These are phyloP conservation scores for Fusarium fracticaudum DNA, from an alignment of 2,329 filamentous ascomycete genomes.

Conservation along the genomic window DNA sequence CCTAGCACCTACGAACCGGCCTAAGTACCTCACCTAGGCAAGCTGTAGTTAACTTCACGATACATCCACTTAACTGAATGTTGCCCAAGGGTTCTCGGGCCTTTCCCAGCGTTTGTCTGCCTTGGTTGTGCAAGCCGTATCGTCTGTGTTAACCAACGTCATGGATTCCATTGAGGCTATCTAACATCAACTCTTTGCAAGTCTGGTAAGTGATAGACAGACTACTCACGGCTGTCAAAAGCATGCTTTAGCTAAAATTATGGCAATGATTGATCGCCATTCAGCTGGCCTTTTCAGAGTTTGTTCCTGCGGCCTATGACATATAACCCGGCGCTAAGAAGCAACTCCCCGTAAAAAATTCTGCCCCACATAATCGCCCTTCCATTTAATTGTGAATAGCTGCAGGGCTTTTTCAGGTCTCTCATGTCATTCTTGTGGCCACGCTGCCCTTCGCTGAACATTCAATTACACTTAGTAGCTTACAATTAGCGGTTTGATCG, in stretches of 20 bases:
- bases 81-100: neutral
- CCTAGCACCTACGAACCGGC: neutral
- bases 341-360: conserved; percentile 22
- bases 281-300: neutral
- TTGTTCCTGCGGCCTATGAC: conserved; percentile 21
- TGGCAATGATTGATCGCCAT: neutral
- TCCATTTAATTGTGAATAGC: conserved; percentile 21
- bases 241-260: neutral
- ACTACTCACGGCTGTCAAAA: neutral
- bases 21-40: neutral
- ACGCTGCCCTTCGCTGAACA: neutral
- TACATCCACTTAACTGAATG: neutral
- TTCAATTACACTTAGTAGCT: neutral
- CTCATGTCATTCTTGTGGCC: neutral
- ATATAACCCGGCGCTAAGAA: conserved; percentile 25
- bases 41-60: neutral
- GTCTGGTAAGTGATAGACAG: neutral
- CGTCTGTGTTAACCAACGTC: neutral
- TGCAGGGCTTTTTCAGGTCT: conserved; percentile 11
- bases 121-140: neutral
- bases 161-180: neutral
- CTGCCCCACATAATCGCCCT: conserved; percentile 19
- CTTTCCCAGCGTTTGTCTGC: neutral
- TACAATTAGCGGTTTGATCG: no score
- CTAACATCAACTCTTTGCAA: neutral